These are phyloP conservation scores for Przewalskia tangutica DNA, from an alignment of 257 asterid species.

Conservation along the genomic window DNA sequence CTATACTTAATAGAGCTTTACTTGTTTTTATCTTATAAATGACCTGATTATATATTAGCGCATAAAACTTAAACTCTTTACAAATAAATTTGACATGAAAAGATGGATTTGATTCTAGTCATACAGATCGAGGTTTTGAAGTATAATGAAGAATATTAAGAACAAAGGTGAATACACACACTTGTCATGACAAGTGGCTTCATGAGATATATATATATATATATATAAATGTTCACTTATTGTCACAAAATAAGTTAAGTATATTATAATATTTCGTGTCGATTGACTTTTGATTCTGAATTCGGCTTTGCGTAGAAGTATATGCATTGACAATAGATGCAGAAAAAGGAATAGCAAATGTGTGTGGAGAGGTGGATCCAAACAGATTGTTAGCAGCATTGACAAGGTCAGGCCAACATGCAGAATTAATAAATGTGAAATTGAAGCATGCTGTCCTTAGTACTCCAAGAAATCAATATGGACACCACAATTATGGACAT, in stretches of 20 bases:
- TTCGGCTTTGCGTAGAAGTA: constrained; percentile 6
- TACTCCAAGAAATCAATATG: background rate
- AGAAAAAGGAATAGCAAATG: constrained; percentile 20
- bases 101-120: background rate
- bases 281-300: background rate
- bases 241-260: too few relatives aligned
- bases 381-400: background rate
- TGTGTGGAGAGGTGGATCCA: constrained; percentile 7
- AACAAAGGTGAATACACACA: background rate
- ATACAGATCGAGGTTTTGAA: background rate
- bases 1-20: too few relatives aligned
- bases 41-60: background rate
- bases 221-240: background rate
- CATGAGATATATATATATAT: background rate
- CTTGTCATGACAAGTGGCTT: background rate
- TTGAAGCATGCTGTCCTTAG: background rate
- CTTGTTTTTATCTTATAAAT: background rate
- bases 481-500: background rate
- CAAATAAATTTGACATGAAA: background rate
- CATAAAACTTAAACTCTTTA: background rate
- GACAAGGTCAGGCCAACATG: background rate
- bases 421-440: background rate
- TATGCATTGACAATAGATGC: constrained; percentile 29
- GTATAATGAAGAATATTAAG: too few relatives aligned
- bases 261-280: too few relatives aligned